Percentiles rank a stretch among this genome's conserved stretches.
Conservation (phyloP, 805 yeast genomes). For the fission yeast (Schizosaccharomyces pombe) region ASM294v3 CU329670.1:4149001-4149500, state of each 20-base stretch:
- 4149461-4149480: constrained; percentile 72
- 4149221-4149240: constrained; percentile 57
- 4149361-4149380: constrained; percentile 55
- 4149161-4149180: constrained; percentile 63
- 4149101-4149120: background rate
- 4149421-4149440: constrained; percentile 67
- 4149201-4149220: constrained; percentile 59
- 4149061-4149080: background rate
- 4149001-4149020: constrained; percentile 13
- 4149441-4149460: constrained; percentile 37
- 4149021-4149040: constrained; percentile 1
- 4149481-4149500: constrained; percentile 66
- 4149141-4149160: constrained; percentile 38
- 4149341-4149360: constrained; percentile 44
- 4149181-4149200: constrained; percentile 54
- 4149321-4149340: constrained; percentile 39
- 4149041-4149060: constrained; percentile 3
- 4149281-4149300: constrained; percentile 59
- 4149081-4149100: background rate
- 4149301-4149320: constrained; percentile 60
- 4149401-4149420: constrained; percentile 76
- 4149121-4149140: constrained; percentile 11
- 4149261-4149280: constrained; percentile 77
- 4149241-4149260: constrained; percentile 46
- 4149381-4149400: constrained; percentile 71